Evolutionary conservation across 768 basidiomycete genomes (phyloP).

Genomic region (Neoboletus subvelutipes): DNA sequence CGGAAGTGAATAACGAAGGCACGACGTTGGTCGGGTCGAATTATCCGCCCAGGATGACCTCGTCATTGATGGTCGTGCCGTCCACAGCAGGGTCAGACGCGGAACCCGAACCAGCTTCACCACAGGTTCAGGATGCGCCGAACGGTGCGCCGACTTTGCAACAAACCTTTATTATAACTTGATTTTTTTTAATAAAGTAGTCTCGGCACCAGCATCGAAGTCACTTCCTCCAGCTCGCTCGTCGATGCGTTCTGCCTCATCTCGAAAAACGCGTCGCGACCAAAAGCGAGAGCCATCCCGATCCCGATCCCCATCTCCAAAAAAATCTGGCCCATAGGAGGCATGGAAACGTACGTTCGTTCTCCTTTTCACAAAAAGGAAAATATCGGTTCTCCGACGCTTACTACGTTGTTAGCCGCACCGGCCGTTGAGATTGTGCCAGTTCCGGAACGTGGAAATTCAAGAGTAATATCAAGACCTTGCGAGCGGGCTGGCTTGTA

Average conservation of each 20-base stretch:
- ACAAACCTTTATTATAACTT: neutral
- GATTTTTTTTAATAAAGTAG: neutral
- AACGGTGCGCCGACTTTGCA: neutral
- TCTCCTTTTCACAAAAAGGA: neutral
- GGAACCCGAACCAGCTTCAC: neutral
- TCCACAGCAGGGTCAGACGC: neutral
- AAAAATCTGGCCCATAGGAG: neutral
- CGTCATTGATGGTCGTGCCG: too few species aligned
- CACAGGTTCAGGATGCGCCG: neutral
- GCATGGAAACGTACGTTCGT: neutral
- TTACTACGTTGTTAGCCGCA: neutral
- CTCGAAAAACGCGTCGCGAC: neutral
- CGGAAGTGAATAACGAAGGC: neutral
- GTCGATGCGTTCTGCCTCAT: neutral
- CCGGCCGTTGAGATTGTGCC: too few species aligned
- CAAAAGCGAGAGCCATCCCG: neutral
- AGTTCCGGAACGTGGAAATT: too few species aligned
- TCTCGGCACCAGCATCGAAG: neutral
- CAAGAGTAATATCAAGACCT: too few species aligned
- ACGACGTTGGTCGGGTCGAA: neutral
- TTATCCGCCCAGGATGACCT: neutral
- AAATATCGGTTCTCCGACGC: neutral
- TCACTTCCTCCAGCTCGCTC: neutral
- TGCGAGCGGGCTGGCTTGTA: too few species aligned
- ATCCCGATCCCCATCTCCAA: neutral